A percentile compares a stretch with the other conserved stretches of the same genome.
These are phyloP conservation scores for Sarcomyxa edulis DNA, from an alignment of 768 basidiomycete species.

Conservation along the genomic window DNA sequence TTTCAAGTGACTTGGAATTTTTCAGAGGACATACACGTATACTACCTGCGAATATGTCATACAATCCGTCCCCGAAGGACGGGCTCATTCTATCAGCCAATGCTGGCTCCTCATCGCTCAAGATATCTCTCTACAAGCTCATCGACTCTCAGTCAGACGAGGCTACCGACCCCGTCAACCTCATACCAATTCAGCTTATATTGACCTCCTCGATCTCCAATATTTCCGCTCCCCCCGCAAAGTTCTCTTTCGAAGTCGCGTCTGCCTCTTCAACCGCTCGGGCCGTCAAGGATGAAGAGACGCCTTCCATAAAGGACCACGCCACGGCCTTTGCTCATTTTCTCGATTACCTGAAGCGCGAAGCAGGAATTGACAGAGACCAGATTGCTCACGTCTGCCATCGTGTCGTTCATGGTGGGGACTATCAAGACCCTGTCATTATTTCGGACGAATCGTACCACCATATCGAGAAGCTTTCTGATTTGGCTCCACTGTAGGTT, in stretches of 20 bases:
- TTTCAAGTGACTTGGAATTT: too few relatives aligned
- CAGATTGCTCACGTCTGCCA: conserved; percentile 60
- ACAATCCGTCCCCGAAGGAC: too few relatives aligned
- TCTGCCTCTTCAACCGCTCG: conserved; percentile 15
- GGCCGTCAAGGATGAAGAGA: conserved; percentile 31
- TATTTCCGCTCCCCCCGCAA: conserved; percentile 50
- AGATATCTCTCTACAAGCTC: conserved; percentile 59
- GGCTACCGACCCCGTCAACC: conserved; percentile 10
- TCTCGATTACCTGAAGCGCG: conserved; percentile 38
- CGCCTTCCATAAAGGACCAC: conserved; percentile 47
- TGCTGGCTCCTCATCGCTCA: conserved; percentile 83
- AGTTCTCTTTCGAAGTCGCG: conserved; percentile 38
- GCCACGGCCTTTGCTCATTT: conserved; percentile 59
- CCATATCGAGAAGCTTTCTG: conserved; percentile 69
- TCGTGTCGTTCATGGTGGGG: conserved; percentile 85
- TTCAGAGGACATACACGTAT: too few relatives aligned
- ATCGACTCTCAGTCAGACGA: conserved; percentile 2
- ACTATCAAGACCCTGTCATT: conserved; percentile 62
- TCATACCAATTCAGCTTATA: conserved; percentile 34
- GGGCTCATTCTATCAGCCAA: conserved; percentile 64
- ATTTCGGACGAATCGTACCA: conserved; percentile 66
- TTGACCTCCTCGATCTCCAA: conserved; percentile 51
- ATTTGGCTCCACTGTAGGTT: conserved; percentile 74
- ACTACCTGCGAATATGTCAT: too few relatives aligned
- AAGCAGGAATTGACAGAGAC: conserved; percentile 34